phyloP scores from a whole-genome alignment of 768 basidiomycete species.

The Calocera viscosa region DNA sequence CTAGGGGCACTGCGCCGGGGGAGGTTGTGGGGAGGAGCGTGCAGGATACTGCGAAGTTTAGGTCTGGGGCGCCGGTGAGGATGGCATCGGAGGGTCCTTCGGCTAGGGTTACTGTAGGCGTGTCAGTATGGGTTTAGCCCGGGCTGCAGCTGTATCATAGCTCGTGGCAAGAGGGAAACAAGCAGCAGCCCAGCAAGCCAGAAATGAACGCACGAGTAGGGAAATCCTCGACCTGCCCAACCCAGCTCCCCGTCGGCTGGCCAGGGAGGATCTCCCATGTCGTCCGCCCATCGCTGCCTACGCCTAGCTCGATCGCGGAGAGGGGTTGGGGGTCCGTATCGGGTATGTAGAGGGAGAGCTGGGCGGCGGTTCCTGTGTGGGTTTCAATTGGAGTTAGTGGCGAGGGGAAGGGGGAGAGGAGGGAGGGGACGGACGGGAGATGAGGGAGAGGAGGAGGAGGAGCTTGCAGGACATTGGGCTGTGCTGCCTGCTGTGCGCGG shows the following conservation, averaged over 20 bases:
- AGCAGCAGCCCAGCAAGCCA: not conserved
- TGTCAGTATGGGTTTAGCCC: not conserved
- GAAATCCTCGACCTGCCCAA: constrained; percentile 31
- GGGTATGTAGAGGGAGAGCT: constrained; percentile 34
- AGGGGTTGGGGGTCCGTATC: constrained; percentile 37
- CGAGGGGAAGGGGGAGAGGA: not conserved
- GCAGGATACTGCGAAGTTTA: not conserved
- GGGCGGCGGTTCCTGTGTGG: not conserved
- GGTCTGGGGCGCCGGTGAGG: constrained; percentile 26
- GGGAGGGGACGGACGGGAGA: not conserved
- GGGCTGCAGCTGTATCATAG: too few species aligned
- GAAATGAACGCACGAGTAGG: constrained; percentile 11
- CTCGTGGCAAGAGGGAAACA: not conserved
- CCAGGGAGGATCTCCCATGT: constrained; percentile 34
- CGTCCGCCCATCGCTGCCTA: constrained; percentile 32
- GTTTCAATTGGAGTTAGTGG: not conserved
- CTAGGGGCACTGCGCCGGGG: not conserved
- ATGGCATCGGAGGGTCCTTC: constrained; percentile 33
- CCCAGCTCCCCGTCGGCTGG: constrained; percentile 26
- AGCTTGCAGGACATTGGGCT: not conserved
- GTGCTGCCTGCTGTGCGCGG: too few species aligned
- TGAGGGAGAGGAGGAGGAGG: not conserved
- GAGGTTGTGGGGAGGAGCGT: constrained; percentile 6
- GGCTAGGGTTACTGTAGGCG: constrained; percentile 33
- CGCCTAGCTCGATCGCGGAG: constrained; percentile 34